Evolutionary conservation across 345 rosid species (phyloP).

Genomic region (Aurinia saxatilis): DNA sequence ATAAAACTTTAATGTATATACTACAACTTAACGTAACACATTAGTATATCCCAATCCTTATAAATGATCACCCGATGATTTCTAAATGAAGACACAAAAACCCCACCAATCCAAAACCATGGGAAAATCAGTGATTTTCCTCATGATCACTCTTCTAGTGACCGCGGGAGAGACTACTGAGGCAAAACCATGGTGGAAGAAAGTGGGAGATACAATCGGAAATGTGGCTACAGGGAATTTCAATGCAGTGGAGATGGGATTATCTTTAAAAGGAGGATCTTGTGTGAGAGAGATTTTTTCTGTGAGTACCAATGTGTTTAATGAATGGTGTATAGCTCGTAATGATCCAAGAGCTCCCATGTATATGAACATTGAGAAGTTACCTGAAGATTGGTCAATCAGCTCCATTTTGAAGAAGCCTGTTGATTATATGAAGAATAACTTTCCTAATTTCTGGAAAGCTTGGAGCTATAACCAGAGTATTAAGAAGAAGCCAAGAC

Average conservation of each 20-base stretch:
- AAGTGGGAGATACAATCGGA: neutral
- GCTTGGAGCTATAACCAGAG: slow-evolving; percentile 4
- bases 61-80: neutral
- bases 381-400: neutral
- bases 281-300: neutral
- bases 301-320: neutral
- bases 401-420: slow-evolving; percentile 1
- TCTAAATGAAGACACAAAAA: neutral
- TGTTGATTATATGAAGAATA: neutral
- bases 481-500: neutral
- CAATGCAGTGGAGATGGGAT: slow-evolving; percentile 5
- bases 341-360: slow-evolving; percentile 12
- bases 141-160: neutral
- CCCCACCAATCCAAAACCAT: neutral
- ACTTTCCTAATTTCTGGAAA: neutral
- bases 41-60: neutral
- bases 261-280: neutral
- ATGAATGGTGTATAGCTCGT: neutral
- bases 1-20: neutral
- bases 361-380: neutral
- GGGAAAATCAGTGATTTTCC: slow-evolving; percentile 2
- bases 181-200: slow-evolving; percentile 1
- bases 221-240: neutral
- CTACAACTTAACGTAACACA: neutral
- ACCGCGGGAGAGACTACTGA: neutral